Evolutionary conservation across 352 stramenopile species (phyloP).

Genomic region (Globisporangium heterothallicum): DNA sequence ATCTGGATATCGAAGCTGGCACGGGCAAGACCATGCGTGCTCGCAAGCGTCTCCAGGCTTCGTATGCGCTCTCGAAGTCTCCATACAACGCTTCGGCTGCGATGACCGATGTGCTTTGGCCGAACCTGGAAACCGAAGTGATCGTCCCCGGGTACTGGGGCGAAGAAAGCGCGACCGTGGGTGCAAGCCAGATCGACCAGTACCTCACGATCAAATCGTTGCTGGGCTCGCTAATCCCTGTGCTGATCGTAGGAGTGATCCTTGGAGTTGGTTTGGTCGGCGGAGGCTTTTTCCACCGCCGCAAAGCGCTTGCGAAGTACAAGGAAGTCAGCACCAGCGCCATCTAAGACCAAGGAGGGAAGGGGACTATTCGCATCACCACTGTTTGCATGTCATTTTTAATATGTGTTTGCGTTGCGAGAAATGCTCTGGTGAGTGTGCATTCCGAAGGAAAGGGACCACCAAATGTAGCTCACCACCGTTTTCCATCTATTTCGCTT

Average conservation of each 20-base stretch:
- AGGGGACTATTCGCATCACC: too few species aligned
- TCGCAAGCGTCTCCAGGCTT: constrained; percentile 28
- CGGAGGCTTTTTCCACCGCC: constrained; percentile 18
- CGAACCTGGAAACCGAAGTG: constrained; percentile 40
- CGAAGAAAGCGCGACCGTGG: constrained; percentile 39
- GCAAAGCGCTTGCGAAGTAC: constrained; percentile 1
- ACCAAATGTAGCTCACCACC: too few species aligned
- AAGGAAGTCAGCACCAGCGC: constrained; percentile 7
- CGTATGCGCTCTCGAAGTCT: constrained; percentile 28
- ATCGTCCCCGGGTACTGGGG: constrained; percentile 51
- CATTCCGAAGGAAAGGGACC: too few species aligned
- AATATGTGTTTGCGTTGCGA: too few species aligned
- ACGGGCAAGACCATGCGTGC: constrained; percentile 35
- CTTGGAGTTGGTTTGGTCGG: constrained; percentile 26
- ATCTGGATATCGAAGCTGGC: constrained; percentile 29
- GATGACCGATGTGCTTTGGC: constrained; percentile 63
- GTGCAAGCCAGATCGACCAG: constrained; percentile 21
- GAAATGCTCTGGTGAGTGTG: too few species aligned
- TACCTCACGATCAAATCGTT: constrained; percentile 41
- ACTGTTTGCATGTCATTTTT: too few species aligned
- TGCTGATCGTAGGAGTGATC: constrained; percentile 47
- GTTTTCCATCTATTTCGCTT: constrained; percentile 92
- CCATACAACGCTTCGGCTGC: constrained; percentile 17
- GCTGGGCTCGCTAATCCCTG: constrained; percentile 42
- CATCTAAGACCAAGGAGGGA: too few species aligned